Base-by-base conservation (phyloP, 768 basidiomycete species). In the Boletus bicolor region DNA sequence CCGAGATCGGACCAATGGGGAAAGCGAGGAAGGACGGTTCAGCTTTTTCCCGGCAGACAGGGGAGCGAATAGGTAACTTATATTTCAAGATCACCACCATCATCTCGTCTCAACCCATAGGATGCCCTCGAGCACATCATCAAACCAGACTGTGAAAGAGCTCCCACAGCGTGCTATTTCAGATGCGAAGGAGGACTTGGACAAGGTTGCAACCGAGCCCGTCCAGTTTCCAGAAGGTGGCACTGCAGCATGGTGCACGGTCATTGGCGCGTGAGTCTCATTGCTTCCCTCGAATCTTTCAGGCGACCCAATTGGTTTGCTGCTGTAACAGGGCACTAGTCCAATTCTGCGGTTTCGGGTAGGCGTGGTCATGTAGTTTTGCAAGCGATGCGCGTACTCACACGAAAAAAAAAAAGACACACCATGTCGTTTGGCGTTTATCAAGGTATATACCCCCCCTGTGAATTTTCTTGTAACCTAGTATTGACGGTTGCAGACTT, bases 291-390 rank as follows among this genome's bases (percentile, higher is more conserved):
- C 8, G 19, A 11, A 21, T 15, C 10, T 14, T 34, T 19, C 14
- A 36, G 26, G 37, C 14, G 36, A 42, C 30, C 19, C 0, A 0
- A 6, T 21, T 14, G 12, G 34, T 28, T 5, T 42, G 11, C 26
- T 30, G 15, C 7, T n/a, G 19, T 43, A 10, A 48, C 44, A 76
- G 74, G 10, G 62, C 64, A 9, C 52, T 76, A 4, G 53, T 70
- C 5, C 68, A 69, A 48, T 65, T 70, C 53, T 71, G 73, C 42
- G 66, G 69, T 26, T 73, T 69, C 39, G 76, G 74, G 68, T 70
- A 38, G 32, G 60, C 35, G 8, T 38, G 8, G 36, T 15, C 5
- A 2, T 26, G 26, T 15, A 7, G 2, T 32, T 36, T 47, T 34
- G 8, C 37, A 32, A 34, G 38, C 7, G 32, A 12, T 8, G 21